Percentiles rank a stretch among this genome's conserved stretches.
phyloP scores from a whole-genome alignment of 2,329 filamentous ascomycete species.

The Pestalotiopsis sp. region DNA sequence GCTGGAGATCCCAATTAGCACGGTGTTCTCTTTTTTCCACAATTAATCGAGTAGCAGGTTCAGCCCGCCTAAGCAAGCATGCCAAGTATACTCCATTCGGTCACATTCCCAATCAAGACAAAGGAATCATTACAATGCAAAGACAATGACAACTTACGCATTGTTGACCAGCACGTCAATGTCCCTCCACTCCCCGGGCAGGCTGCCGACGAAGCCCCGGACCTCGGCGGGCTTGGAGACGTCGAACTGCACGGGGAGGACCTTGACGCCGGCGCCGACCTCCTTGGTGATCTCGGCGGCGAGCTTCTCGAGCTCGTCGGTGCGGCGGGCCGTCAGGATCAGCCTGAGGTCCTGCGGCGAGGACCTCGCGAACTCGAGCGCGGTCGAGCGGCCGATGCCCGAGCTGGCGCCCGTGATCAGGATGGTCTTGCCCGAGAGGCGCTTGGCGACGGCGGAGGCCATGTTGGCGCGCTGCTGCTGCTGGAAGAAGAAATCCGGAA shows the following conservation, averaged over 20 bases:
- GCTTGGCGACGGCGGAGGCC: conserved; percentile 68
- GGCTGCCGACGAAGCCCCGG: conserved; percentile 66
- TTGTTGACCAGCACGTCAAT: conserved; percentile 95
- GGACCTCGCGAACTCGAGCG: conserved; percentile 91
- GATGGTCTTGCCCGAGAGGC: conserved; percentile 90
- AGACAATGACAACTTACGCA: conserved; percentile 62
- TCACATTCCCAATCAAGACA: neutral
- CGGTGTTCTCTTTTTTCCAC: neutral
- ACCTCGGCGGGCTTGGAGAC: conserved; percentile 81
- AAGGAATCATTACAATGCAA: neutral
- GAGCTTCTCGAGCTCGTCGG: conserved; percentile 76
- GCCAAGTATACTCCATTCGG: neutral
- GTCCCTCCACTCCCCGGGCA: conserved; percentile 81
- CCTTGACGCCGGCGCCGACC: conserved; percentile 77
- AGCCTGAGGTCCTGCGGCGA: conserved; percentile 77
- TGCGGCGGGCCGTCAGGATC: conserved; percentile 83
- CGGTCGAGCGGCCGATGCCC: conserved; percentile 81
- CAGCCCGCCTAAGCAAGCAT: neutral
- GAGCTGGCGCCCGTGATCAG: conserved; percentile 91
- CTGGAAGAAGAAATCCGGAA: neutral
- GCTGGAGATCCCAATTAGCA: conserved; percentile 44
- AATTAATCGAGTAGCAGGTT: neutral
- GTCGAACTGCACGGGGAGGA: conserved; percentile 82
- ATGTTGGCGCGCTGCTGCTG: conserved; percentile 33
- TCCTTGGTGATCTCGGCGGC: conserved; percentile 76